phyloP scores from a whole-genome alignment of 2,329 filamentous ascomycete species.

The Microcyclospora pomicola region DNA sequence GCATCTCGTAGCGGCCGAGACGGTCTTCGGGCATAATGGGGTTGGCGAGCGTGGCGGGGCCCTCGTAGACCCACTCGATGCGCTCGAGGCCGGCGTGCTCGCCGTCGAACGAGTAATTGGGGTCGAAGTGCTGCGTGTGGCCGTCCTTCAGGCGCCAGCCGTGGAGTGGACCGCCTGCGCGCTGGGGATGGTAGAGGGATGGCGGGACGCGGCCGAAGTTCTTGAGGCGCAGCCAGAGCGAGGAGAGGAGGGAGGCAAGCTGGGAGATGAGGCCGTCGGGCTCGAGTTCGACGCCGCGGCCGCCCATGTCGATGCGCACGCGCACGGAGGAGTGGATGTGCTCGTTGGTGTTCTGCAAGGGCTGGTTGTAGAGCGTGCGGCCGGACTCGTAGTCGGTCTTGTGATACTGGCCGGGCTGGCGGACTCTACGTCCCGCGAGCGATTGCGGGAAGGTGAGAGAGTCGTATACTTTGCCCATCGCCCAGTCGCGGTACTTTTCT shows the following conservation, averaged over 20 bases:
- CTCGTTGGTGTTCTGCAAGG: slow-evolving; percentile 21
- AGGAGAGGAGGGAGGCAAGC: slow-evolving; percentile 11
- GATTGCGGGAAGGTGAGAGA: slow-evolving; percentile 22
- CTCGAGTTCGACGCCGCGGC: slow-evolving; percentile 16
- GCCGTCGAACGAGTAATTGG: slow-evolving; percentile 13
- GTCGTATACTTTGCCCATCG: slow-evolving; percentile 21
- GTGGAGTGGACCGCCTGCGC: slow-evolving; percentile 15
- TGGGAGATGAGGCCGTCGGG: slow-evolving; percentile 6
- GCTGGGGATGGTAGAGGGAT: slow-evolving; percentile 12
- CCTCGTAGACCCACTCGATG: slow-evolving; percentile 16
- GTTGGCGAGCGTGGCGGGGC: slow-evolving; percentile 3
- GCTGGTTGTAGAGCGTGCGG: slow-evolving; percentile 6
- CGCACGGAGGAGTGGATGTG: slow-evolving; percentile 23
- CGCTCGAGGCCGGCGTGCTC: slow-evolving; percentile 8
- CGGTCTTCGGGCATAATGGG: slow-evolving; percentile 14
- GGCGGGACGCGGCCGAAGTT: slow-evolving; percentile 3
- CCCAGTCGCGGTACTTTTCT: slow-evolving; percentile 15
- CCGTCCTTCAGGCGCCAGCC: slow-evolving; percentile 21
- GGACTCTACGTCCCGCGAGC: slow-evolving; percentile 15
- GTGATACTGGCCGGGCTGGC: slow-evolving; percentile 20
- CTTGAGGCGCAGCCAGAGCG: slow-evolving; percentile 5
- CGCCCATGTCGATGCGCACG: slow-evolving; percentile 21
- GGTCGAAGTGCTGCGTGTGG: slow-evolving; percentile 9
- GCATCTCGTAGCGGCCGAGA: slow-evolving; percentile 8
- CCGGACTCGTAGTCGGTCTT: slow-evolving; percentile 18